These are phyloP conservation scores for Macrophomina pseudophaseolina DNA, from an alignment of 2,329 filamentous ascomycete genomes.

Conservation along the genomic window DNA sequence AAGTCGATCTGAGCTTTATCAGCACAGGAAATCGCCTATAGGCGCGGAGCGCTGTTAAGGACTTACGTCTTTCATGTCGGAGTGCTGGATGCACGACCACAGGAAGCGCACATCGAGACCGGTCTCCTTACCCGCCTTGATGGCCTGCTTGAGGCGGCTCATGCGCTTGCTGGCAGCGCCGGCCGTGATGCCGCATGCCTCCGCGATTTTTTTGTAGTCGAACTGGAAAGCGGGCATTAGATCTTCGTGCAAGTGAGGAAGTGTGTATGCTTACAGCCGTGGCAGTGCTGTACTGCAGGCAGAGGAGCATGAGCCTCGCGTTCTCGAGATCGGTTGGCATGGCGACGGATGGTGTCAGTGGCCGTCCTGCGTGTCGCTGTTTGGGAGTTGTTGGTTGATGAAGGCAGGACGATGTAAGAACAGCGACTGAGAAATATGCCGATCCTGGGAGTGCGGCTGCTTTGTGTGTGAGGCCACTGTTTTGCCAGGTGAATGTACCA, in stretches of 20 bases:
- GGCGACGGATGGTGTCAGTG: not conserved
- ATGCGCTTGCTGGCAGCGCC: constrained; percentile 42
- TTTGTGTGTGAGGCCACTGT: too few species aligned
- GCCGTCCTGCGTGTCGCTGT: not conserved
- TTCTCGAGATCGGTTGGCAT: constrained; percentile 21
- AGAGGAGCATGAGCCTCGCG: constrained; percentile 7
- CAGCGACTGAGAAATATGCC: too few species aligned
- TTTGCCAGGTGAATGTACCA: too few species aligned
- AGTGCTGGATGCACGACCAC: constrained; percentile 12
- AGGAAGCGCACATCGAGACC: constrained; percentile 14
- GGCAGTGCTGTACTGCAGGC: constrained; percentile 1
- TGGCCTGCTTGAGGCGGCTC: constrained; percentile 39
- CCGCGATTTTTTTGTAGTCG: constrained; percentile 16
- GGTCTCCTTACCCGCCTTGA: constrained; percentile 32
- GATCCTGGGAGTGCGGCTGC: too few species aligned
- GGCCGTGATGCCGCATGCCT: constrained; percentile 23
- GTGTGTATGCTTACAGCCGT: not conserved
- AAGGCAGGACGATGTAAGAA: not conserved
- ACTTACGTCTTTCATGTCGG: constrained; percentile 6
- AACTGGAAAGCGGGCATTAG: not conserved
- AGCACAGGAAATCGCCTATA: not conserved
- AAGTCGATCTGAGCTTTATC: constrained; percentile 38
- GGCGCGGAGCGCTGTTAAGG: not conserved
- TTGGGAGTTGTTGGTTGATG: not conserved
- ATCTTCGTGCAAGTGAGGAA: not conserved